Evolutionary conservation across 1,284 basidiomycete species (phyloP).

Genomic region (Pterula multifida): DNA sequence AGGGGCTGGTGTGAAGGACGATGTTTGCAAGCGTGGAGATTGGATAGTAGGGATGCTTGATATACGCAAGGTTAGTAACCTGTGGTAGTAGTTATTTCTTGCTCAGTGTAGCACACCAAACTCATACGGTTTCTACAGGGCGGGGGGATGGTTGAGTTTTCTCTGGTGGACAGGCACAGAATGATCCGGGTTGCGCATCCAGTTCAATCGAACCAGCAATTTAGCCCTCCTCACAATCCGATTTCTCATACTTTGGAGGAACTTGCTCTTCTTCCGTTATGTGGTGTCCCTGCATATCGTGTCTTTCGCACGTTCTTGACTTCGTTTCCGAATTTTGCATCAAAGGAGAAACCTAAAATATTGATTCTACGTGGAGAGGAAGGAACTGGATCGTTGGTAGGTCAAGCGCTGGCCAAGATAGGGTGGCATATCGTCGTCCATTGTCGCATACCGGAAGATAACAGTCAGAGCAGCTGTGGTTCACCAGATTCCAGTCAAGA

Average conservation of each 20-base stretch:
- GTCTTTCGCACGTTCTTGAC: conserved; percentile 52
- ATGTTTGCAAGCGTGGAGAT: conserved; percentile 59
- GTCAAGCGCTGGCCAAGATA: conserved; percentile 54
- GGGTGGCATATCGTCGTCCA: conserved; percentile 64
- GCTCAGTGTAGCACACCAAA: conserved; percentile 7
- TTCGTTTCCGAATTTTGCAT: conserved; percentile 17
- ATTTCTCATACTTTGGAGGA: conserved; percentile 51
- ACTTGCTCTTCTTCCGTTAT: conserved; percentile 65
- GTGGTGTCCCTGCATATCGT: conserved; percentile 67
- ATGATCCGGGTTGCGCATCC: not conserved
- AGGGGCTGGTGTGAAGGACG: conserved; percentile 66
- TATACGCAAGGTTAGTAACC: conserved; percentile 53
- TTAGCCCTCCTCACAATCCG: conserved; percentile 8
- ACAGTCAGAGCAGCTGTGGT: conserved; percentile 10
- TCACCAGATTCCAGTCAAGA: not conserved
- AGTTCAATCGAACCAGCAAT: conserved; percentile 6
- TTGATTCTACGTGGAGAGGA: conserved; percentile 69
- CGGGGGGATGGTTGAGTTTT: not conserved
- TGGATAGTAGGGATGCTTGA: conserved; percentile 75
- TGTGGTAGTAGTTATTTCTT: conserved; percentile 8
- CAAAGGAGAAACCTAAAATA: conserved; percentile 17
- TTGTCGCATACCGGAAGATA: conserved; percentile 32
- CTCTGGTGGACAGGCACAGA: not conserved
- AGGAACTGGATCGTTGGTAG: conserved; percentile 63
- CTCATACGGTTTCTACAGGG: conserved; percentile 6